A percentile compares a stretch with the other conserved stretches of the same genome.
Evolutionary conservation across 2,329 filamentous ascomycete species (phyloP).

Genomic region (Colletotrichum tamarilloi): DNA sequence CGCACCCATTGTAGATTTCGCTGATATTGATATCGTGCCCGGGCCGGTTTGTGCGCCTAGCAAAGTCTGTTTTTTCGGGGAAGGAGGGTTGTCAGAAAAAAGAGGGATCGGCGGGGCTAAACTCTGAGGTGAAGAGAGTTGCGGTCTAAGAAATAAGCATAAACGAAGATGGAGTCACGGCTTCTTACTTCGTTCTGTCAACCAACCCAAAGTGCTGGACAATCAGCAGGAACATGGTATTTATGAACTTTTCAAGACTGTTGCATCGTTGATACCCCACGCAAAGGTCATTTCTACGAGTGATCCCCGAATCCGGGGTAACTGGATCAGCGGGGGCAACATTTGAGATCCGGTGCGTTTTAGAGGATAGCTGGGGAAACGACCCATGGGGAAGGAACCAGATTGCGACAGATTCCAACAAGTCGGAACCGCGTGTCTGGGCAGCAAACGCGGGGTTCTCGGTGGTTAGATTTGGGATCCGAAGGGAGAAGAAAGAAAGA

Average conservation of each 20-base stretch:
- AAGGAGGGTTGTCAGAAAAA: neutral
- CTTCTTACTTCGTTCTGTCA: neutral
- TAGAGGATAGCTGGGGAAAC: conserved; percentile 1
- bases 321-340: conserved; percentile 18
- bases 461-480: conserved; percentile 12
- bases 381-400: neutral
- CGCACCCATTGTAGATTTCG: conserved; percentile 11
- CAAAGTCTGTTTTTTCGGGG: neutral
- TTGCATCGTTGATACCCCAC: neutral
- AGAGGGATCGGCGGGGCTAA: neutral
- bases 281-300: neutral
- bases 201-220: neutral
- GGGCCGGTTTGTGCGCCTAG: neutral
- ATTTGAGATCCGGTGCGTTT: conserved; percentile 24
- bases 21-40: neutral
- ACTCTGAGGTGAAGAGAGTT: neutral
- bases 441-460: conserved; percentile 15
- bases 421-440: neutral
- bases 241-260: conserved; percentile 9
- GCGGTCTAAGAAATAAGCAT: conserved; percentile 25
- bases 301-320: conserved; percentile 25
- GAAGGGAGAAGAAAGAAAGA: conserved; percentile 4
- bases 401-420: neutral
- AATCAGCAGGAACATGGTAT: conserved; percentile 22
- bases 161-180: neutral